Evolutionary conservation across 2,329 filamentous ascomycete species (phyloP), one percentile per base, ranked within the genome.

Genomic region (Calonectria multiphialidica): DNA sequence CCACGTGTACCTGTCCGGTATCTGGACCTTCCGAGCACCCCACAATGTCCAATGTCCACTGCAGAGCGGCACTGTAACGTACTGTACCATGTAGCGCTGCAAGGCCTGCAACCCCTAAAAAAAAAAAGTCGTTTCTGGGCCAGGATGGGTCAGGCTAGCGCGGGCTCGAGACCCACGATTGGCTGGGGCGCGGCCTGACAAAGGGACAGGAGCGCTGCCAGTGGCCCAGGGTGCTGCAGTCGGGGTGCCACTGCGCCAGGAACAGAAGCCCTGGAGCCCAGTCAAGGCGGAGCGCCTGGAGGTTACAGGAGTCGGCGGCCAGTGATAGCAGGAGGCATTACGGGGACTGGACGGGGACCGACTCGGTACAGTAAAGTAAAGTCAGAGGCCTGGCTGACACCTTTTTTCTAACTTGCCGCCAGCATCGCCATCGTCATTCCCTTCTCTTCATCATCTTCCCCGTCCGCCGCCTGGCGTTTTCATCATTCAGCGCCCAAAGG

Each of bases 31-130:
- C 55, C 53, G 25, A 40, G 40, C 57, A 55, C 71, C 66, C 73
- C 69, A 71, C 72, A 72, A 63, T 68, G 61, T 61, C 64, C 61
- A 66, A 73, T 62, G 64, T 67, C 71, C 66, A 66, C 70, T 69
- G 73, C 71, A 72, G 62, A 66, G 12, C 68, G 68, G 68, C 72
- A 68, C 67, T 72, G 66, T 66, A 53, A 59, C 64, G 57, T 50
- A 49, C 53, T 59, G 53, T 59, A 59, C 35, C 35, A 59, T 59
- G 53, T 59, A 40, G 53, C 16, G 49, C 67, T 72, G 72, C 66
- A 66, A 55, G 68, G 50, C 68, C 71, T 71, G 74, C 70, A 77
- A 77, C 77, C 78, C 78, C 78, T 79, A 79, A 80, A 75, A 59
- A 78, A 72, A 75, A 78, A 72, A 75, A 71, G 61, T 72, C 61